Percentiles rank a stretch among this genome's conserved stretches.
Conservation (phyloP, 768 basidiomycete species). For the Holtermanniella nyarrowii region DNA sequence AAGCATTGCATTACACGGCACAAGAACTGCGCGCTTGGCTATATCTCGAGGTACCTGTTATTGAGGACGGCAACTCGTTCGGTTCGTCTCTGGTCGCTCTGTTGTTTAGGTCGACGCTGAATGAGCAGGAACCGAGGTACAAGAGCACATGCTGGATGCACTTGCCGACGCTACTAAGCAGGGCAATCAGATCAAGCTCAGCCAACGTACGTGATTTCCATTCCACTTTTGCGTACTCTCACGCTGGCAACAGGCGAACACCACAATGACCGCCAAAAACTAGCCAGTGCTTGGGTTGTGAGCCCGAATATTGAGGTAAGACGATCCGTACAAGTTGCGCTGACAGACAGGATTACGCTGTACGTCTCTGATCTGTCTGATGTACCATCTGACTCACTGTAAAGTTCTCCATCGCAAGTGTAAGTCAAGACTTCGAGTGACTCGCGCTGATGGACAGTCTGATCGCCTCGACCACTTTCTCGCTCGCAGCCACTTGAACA, state of each 20-base stretch:
- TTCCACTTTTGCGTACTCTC: not conserved
- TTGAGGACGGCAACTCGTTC: constrained; percentile 35
- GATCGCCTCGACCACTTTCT: constrained; percentile 28
- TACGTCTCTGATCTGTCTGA: not conserved
- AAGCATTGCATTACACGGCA: constrained; percentile 16
- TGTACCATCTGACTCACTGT: not conserved
- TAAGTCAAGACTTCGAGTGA: not conserved
- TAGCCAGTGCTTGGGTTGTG: constrained; percentile 21
- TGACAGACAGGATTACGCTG: constrained; percentile 8
- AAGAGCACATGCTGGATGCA: constrained; percentile 18
- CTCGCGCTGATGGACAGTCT: constrained; percentile 8
- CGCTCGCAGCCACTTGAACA: constrained; percentile 16
- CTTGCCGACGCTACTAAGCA: constrained; percentile 11
- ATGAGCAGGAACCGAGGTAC: constrained; percentile 27
- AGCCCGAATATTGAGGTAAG: constrained; percentile 25
- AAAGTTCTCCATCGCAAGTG: not conserved
- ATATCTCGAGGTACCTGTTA: constrained; percentile 28
- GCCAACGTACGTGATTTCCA: constrained; percentile 5
- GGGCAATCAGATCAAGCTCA: constrained; percentile 16
- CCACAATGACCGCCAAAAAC: constrained; percentile 19
- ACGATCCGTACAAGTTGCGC: not conserved
- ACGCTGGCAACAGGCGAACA: constrained; percentile 6
- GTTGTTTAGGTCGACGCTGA: not conserved
- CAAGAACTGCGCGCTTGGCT: constrained; percentile 29
- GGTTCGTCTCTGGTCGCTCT: constrained; percentile 2